Evolutionary conservation across 495 filamentous ascomycete genomes (phyloP), one percentile per base, ranked within the genome.

Genomic region (Trichocladium antarcticum): DNA sequence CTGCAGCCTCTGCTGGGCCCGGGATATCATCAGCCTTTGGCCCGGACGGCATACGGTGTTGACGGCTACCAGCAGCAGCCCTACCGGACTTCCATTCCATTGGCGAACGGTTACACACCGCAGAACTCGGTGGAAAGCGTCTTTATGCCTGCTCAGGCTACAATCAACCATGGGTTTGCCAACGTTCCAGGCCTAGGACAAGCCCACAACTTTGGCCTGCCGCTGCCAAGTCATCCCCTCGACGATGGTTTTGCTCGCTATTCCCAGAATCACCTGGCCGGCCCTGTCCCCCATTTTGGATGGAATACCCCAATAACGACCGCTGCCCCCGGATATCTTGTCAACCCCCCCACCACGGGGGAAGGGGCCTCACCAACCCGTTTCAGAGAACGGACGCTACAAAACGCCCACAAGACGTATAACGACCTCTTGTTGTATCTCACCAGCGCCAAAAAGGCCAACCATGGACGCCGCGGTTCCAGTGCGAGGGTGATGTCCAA

Each of bases 391-490:
- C 84, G 82, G 53, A 79, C 83, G 6, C 72, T 95, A 37, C 74
- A 82, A 14, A 89, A 84, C 78, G 92, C 92, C 27, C 86, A 96
- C 61, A 75, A 77, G 43, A 80, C 90, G 19, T 97, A 98, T 67
- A 78, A 89, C 32, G 86, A 95, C 56, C 77, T 98, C 3, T 69
- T 97, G 19, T 71, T 81, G 9, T 84, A 79, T 47, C 75, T 94
- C 8, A 82, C 90, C 39, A 76, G 81, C 47, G 74, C 65, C 37
- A 77, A 74, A 53, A 81, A 70, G 53, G 61, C 64, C 9, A 54
- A 67, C 14, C 60, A 62, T 28, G 60, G 57, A 11, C 56, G 51
- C 41, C 42, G 40, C 15, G 50, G 61, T 6, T 53, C 60, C 17
- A 38, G 51, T 6, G 46, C 62, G 20, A 57, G 56, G 28, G 17